Percentiles rank a stretch among this genome's conserved stretches.
phyloP scores from a whole-genome alignment of 805 yeast species.

The Lachancea sp. region DNA sequence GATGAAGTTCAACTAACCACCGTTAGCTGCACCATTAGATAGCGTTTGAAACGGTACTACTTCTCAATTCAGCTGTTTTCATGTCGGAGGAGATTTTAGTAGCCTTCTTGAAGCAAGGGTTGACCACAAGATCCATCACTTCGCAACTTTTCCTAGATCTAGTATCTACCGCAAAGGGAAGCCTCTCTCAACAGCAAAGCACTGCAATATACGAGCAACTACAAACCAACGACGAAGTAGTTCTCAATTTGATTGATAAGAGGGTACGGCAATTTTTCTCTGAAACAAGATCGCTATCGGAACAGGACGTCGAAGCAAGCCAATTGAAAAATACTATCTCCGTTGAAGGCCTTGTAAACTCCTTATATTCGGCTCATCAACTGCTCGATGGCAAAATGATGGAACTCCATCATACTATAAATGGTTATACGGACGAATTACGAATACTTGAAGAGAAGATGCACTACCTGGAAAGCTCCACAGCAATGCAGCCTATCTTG shows the following conservation, averaged over 20 bases:
- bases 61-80: not conserved
- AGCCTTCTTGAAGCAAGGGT: conserved; percentile 5
- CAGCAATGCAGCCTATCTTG: not conserved
- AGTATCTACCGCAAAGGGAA: not conserved
- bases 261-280: not conserved
- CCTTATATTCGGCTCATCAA: conserved; percentile 7
- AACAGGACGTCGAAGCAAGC: not conserved
- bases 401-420: not conserved
- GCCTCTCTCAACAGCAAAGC: not conserved
- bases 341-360: conserved; percentile 3
- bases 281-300: not conserved
- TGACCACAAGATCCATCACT: conserved; percentile 1
- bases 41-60: not conserved
- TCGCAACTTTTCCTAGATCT: not conserved
- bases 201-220: not conserved
- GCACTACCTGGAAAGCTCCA: not conserved
- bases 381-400: conserved; percentile 1
- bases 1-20: not conserved
- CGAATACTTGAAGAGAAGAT: not conserved
- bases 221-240: not conserved
- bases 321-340: conserved; percentile 7
- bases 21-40: too few relatives aligned
- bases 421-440: not conserved
- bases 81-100: conserved; percentile 5
- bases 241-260: not conserved